These are phyloP conservation scores for Actinomortierella ambigua DNA, from an alignment of 371 early-diverging fungal genomes.

Conservation along the genomic window DNA sequence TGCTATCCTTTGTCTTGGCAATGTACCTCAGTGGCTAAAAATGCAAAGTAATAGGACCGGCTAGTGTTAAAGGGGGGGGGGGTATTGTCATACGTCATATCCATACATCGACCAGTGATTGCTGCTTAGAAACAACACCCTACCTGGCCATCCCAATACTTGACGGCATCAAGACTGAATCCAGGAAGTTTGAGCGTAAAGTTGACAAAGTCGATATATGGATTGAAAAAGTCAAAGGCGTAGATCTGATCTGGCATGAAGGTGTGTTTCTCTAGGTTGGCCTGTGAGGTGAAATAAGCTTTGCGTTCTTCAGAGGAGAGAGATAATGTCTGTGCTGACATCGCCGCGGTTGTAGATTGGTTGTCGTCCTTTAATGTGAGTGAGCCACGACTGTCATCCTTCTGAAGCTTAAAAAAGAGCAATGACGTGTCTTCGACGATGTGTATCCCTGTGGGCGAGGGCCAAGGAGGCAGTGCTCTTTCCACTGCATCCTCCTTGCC, in stretches of 20 bases:
- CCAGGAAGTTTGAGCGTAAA: constrained; percentile 64
- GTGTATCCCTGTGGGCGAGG: constrained; percentile 49
- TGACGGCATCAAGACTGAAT: constrained; percentile 57
- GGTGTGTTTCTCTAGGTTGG: constrained; percentile 46
- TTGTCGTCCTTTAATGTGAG: too few relatives aligned
- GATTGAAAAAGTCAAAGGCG: constrained; percentile 72
- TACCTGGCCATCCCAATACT: constrained; percentile 75
- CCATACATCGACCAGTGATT: too few relatives aligned
- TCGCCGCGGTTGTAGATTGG: constrained; percentile 13
- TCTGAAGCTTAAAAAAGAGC: constrained; percentile 12
- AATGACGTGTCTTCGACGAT: constrained; percentile 47
- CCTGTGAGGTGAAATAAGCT: constrained; percentile 19
- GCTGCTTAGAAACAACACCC: too few relatives aligned
- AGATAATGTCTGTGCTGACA: constrained; percentile 13
- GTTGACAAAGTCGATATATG: constrained; percentile 65
- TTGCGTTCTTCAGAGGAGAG: constrained; percentile 12
- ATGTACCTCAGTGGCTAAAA: constrained; percentile 62
- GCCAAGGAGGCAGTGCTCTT: constrained; percentile 45
- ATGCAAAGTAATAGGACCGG: background rate
- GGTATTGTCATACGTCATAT: too few relatives aligned
- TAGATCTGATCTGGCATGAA: constrained; percentile 59
- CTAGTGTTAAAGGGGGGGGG: too few relatives aligned
- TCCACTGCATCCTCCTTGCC: constrained; percentile 15
- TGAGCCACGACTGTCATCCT: too few relatives aligned
- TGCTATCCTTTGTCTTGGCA: constrained; percentile 54